Base-by-base conservation (phyloP, 2,329 filamentous ascomycete genomes). In the Fusarium continuum region DNA sequence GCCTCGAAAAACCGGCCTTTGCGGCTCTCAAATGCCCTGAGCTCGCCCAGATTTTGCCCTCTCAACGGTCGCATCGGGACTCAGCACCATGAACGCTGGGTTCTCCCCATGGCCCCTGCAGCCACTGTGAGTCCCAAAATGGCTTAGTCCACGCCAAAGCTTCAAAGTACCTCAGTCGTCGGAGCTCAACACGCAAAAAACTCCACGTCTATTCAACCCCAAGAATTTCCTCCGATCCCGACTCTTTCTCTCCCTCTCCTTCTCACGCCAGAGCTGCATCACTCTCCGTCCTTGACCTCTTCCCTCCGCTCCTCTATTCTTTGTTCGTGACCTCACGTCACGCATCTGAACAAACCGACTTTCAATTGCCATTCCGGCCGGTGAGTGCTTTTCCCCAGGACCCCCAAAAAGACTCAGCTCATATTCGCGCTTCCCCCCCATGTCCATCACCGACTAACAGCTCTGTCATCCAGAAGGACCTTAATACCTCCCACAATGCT, bases 401-500 rank as follows among this genome's bases (percentile, higher is more conserved):
- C 17, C 28, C 26, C 23, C 32, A 22, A 57, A 23, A 31, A 44
- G 46, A 39, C 53, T 62, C 64, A 62, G 43, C 50, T 43, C 55
- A 64, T 62, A 62, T 55, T 62, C 52, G 52, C 56, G 61, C 61
- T 56, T 34, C 34, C 38, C 23, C 61, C 47, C 32, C 63, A 61
- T 67, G 61, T 58, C 25, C 19, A 59, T 53, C 59, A 64, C 54
- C 32, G 53, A 65, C 67, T 66, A 57, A 70, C 57, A 60, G 39
- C 49, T 53, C 31, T 48, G 39, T 50, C 41, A 48, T 54, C 43
- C 39, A 69, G 63, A 70, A 73, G 73, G 69, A 70, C 56, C 70
- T 73, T 69, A 68, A 74, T 69, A 56, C 60, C 55, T 60, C 61
- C 55, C 61, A 74, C 65, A 54, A 89, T 89, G 86, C 83, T 88